These are phyloP conservation scores for Aspergillus sp. DNA, from an alignment of 2,329 filamentous ascomycete species.

Conservation along the genomic window DNA sequence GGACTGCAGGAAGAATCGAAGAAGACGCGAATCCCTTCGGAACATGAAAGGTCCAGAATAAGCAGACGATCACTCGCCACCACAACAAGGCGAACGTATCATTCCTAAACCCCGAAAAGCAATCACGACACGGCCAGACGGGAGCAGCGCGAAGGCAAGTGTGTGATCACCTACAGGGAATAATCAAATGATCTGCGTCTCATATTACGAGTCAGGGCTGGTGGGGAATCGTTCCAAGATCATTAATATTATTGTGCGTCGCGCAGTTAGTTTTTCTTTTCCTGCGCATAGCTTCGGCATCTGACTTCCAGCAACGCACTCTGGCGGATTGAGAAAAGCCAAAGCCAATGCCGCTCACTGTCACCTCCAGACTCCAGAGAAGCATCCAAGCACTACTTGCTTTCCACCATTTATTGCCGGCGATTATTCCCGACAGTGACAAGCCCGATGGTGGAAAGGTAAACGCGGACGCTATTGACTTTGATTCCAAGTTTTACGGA, in stretches of 20 bases:
- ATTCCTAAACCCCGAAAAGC: neutral
- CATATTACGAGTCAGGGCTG: slow-evolving; percentile 9
- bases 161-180: slow-evolving; percentile 6
- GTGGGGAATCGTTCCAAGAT: neutral
- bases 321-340: neutral
- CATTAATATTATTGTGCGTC: neutral
- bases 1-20: neutral
- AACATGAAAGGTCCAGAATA: neutral
- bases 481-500: neutral
- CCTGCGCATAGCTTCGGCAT: neutral
- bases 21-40: neutral
- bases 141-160: neutral
- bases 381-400: neutral
- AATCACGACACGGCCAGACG: neutral
- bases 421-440: neutral
- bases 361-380: too few relatives aligned
- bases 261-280: neutral
- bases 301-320: neutral
- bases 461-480: neutral
- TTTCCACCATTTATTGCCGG: neutral
- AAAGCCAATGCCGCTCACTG: too few relatives aligned
- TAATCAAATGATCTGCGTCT: slow-evolving; percentile 11
- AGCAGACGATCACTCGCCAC: neutral
- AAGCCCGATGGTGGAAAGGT: neutral
- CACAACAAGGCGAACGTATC: neutral